A percentile compares a stretch with the other conserved stretches of the same genome.
These are phyloP conservation scores for Puya raimondii DNA, from an alignment of 176 grass and related monocot genomes.

Conservation along the genomic window DNA sequence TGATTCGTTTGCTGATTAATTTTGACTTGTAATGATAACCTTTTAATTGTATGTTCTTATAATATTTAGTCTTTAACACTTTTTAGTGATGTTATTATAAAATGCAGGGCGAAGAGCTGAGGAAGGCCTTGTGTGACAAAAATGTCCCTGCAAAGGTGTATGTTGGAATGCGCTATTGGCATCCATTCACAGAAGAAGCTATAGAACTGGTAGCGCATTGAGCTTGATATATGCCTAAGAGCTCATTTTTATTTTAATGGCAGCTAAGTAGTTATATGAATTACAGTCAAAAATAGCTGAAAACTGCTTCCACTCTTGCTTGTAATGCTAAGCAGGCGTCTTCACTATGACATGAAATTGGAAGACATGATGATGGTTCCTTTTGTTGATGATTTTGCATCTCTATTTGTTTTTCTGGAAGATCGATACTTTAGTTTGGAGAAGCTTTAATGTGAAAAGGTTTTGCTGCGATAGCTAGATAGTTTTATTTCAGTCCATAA, in stretches of 20 bases:
- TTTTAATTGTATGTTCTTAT: slow-evolving; percentile 1
- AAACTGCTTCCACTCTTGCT: neutral
- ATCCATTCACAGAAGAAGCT: slow-evolving; percentile 99
- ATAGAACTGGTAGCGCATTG: slow-evolving; percentile 67
- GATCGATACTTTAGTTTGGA: neutral
- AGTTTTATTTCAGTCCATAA: neutral
- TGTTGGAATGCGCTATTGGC: slow-evolving; percentile 99
- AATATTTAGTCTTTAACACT: neutral
- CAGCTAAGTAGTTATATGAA: neutral
- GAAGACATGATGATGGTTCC: neutral
- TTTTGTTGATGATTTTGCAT: neutral
- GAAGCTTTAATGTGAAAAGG: neutral
- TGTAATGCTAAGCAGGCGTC: neutral
- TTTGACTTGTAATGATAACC: neutral
- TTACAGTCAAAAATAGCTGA: neutral
- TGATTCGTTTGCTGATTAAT: too few relatives aligned
- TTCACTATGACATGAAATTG: neutral
- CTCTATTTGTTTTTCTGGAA: neutral
- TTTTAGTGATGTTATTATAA: neutral
- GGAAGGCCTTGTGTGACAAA: slow-evolving; percentile 72
- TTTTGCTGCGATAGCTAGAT: neutral
- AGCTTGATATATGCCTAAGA: neutral
- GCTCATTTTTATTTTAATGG: neutral
- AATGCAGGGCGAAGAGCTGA: slow-evolving; percentile 70
- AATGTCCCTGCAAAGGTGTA: slow-evolving; percentile 93